Percentiles rank a stretch among this genome's conserved stretches.
Conservation (phyloP, 129 eudicot species). For the Helianthus annuus region HanXRQr2.0-SUNRISE NC_035446.2:63282751-63283250, state of each 20-base stretch:
- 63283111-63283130: neutral
- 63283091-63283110: constrained; percentile 2
- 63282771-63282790: constrained; percentile 4
- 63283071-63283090: neutral
- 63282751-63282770: neutral
- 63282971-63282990: constrained; percentile 19
- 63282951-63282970: constrained; percentile 30
- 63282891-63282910: constrained; percentile 8
- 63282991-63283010: constrained; percentile 24
- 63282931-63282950: constrained; percentile 33
- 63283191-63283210: neutral
- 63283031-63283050: constrained; percentile 23
- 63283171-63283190: constrained; percentile 11
- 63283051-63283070: constrained; percentile 24
- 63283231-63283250: neutral
- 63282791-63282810: constrained; percentile 8
- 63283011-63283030: constrained; percentile 25
- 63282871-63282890: constrained; percentile 7
- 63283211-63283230: neutral
- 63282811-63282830: neutral
- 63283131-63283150: neutral
- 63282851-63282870: constrained; percentile 11
- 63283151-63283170: neutral
- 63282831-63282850: constrained; percentile 15
- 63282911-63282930: constrained; percentile 7